Evolutionary conservation across 2,329 filamentous ascomycete species (phyloP), one percentile per base, ranked within the genome.

Genomic region (Metarhizium album): DNA sequence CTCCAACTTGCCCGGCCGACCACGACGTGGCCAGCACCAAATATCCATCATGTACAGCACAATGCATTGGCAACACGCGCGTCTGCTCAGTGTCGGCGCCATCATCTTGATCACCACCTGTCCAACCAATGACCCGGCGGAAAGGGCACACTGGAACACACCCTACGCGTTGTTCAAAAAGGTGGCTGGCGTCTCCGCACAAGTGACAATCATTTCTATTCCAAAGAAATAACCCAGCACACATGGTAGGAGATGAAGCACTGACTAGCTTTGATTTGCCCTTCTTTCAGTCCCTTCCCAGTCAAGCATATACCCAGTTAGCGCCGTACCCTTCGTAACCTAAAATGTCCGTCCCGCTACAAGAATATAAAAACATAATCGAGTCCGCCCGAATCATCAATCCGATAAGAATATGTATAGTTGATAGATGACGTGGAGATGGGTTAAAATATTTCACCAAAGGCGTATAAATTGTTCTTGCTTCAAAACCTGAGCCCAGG

Each of bases 251-350:
- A n/a, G 42, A 20, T 45, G 42, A 40, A 45, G 22, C 45, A 35
- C 42, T 48, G n/a, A 35, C 46, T 49, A 43, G 46, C 50, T 49
- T 43, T 33, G 24, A 46, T 46, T 18, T 33, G 50, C 50, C 50
- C 2, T 22, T 16, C 42, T 24, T 35, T 52, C 46, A 46, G n/a
- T 46, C 46, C 42, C 33, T 48, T 52, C 27, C 29, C 47, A 47
- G 42, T 35, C 47, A 45, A 49, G 16, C 5, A 35, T 40, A 43
- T 46, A 46, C 37, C 47, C 51, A 20, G 16, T 42, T n/a, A 31
- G 40, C 51, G 51, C 51, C 51, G 37, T 52, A 37, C n/a, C 43
- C 35, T 42, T 52, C 51, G 38, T 47, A 43, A 49, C 27, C 50
- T 11, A 29, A 31, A 47, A 33, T n/a, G 4, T 31, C 27, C n/a